Conservation (phyloP, 106 monocot species). For the Dioscorea dumetorum region DNA sequence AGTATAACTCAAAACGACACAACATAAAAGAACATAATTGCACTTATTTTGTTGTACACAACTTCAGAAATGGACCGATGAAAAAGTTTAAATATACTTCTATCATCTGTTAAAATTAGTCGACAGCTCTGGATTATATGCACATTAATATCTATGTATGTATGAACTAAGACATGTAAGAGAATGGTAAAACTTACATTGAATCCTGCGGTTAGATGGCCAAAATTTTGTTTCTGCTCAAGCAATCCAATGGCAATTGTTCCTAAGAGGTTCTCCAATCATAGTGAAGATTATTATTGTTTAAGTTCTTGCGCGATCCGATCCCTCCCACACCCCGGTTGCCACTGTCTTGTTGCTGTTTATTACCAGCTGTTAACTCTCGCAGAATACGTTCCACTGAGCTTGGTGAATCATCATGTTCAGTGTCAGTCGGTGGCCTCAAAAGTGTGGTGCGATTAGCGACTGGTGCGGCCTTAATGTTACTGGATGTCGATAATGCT, state of each 20-base stretch:
- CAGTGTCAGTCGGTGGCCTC: slow-evolving; percentile 26
- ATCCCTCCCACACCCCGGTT: slow-evolving; percentile 37
- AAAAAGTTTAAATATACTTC: too few species aligned
- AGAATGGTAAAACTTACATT: not conserved
- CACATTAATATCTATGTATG: too few species aligned
- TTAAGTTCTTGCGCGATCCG: slow-evolving; percentile 48
- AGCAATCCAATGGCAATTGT: not conserved
- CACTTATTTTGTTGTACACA: too few species aligned
- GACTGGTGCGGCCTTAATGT: slow-evolving; percentile 11
- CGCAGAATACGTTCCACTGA: slow-evolving; percentile 65
- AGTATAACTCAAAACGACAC: too few species aligned
- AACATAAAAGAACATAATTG: too few species aligned
- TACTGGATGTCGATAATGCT: slow-evolving; percentile 43
- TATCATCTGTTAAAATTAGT: too few species aligned
- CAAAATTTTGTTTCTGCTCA: not conserved
- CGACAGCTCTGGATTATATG: too few species aligned
- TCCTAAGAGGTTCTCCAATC: slow-evolving; percentile 50
- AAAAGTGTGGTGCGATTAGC: slow-evolving; percentile 24
- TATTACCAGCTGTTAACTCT: slow-evolving; percentile 20
- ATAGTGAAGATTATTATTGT: slow-evolving; percentile 39
- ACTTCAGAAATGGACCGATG: too few species aligned
- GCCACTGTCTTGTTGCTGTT: slow-evolving; percentile 48
- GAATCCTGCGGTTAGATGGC: not conserved
- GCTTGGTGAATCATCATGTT: slow-evolving; percentile 50
- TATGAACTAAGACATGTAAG: too few species aligned